Evolutionary conservation across 345 rosid genomes (phyloP).

Genomic region (Gynandropsis gynandra): DNA sequence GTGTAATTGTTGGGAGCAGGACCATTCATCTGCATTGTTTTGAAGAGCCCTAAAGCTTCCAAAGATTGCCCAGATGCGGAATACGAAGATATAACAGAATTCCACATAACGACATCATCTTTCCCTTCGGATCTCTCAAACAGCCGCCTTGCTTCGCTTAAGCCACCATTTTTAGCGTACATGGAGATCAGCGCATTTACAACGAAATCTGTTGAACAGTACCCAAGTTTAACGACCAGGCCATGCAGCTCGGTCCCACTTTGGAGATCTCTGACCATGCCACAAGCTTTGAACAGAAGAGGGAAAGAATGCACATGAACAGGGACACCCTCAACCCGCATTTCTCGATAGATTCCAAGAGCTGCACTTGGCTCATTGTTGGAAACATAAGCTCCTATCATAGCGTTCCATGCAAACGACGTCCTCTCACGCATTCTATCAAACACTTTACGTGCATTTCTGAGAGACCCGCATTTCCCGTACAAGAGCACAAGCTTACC

Average conservation of each 20-base stretch:
- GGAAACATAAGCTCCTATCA: conserved; percentile 57
- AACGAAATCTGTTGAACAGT: conserved; percentile 34
- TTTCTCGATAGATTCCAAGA: conserved; percentile 39
- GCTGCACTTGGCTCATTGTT: conserved; percentile 43
- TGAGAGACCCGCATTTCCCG: conserved; percentile 46
- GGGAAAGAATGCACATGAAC: conserved; percentile 59
- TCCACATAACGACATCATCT: conserved; percentile 67
- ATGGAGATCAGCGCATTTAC: conserved; percentile 65
- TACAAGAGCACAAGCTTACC: conserved; percentile 75
- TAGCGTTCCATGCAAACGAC: conserved; percentile 70
- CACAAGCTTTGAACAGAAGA: conserved; percentile 55
- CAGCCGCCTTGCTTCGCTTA: conserved; percentile 48
- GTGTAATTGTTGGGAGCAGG: conserved; percentile 44
- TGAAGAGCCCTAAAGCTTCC: conserved; percentile 54
- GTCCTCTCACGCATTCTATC: conserved; percentile 56
- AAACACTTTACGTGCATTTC: conserved; percentile 52
- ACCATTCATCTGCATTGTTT: conserved; percentile 47
- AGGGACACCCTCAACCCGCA: conserved; percentile 43
- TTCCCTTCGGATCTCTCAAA: conserved; percentile 41
- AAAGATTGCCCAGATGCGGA: conserved; percentile 35
- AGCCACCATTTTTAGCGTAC: conserved; percentile 72
- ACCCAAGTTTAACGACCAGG: conserved; percentile 44
- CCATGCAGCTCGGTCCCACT: conserved; percentile 59
- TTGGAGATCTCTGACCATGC: conserved; percentile 30
- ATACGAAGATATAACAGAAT: conserved; percentile 64